Evolutionary conservation across 495 filamentous ascomycete species (phyloP).

Genomic region (Neurospora sp.): DNA sequence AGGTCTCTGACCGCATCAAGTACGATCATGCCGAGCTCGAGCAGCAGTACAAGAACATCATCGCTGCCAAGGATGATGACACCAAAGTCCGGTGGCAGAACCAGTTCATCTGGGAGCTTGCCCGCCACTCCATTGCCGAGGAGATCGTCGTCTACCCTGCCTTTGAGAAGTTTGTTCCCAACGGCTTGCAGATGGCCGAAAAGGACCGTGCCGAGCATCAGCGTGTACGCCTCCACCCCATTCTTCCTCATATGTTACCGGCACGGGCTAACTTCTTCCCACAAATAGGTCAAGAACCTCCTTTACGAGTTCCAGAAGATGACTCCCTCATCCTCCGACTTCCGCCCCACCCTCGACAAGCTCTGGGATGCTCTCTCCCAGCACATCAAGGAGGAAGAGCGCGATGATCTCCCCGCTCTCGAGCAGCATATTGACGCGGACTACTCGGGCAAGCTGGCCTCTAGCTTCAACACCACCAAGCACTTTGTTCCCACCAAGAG

Average conservation of each 20-base stretch:
- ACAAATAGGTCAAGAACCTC: constrained; percentile 47
- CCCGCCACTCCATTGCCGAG: constrained; percentile 55
- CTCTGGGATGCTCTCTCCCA: constrained; percentile 41
- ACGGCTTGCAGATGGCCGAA: constrained; percentile 42
- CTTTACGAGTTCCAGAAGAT: constrained; percentile 54
- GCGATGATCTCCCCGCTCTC: constrained; percentile 43
- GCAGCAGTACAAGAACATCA: constrained; percentile 46
- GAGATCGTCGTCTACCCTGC: constrained; percentile 63
- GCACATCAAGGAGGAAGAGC: constrained; percentile 56
- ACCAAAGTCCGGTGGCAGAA: constrained; percentile 49
- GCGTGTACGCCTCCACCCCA: constrained; percentile 22
- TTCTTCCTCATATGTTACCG: neutral
- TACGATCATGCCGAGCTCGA: constrained; percentile 56
- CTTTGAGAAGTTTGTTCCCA: constrained; percentile 48
- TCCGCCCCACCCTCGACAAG: constrained; percentile 38
- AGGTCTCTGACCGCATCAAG: constrained; percentile 44
- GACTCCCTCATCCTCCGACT: constrained; percentile 33
- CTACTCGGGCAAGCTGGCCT: constrained; percentile 35
- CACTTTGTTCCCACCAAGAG: constrained; percentile 48
- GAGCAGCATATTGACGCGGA: constrained; percentile 34
- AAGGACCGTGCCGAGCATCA: constrained; percentile 53
- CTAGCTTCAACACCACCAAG: constrained; percentile 49
- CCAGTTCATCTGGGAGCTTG: constrained; percentile 61
- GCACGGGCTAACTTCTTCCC: neutral
- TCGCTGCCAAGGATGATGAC: constrained; percentile 36